These are phyloP conservation scores for Stemphylium beticola DNA, from an alignment of 2,329 filamentous ascomycete genomes.

Conservation along the genomic window DNA sequence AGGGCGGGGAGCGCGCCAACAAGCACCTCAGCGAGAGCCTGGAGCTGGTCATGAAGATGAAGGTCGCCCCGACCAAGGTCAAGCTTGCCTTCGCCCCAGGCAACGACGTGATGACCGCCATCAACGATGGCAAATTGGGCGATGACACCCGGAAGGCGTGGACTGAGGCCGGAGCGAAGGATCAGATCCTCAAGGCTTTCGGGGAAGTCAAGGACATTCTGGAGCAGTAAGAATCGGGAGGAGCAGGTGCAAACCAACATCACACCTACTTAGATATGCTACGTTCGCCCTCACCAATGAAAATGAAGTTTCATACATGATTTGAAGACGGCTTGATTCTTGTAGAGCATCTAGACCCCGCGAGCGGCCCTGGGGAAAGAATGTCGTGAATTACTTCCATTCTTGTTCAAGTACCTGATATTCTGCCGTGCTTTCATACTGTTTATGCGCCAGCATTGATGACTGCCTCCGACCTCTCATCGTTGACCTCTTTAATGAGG, in stretches of 20 bases:
- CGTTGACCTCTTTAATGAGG: background rate
- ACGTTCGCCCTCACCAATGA: background rate
- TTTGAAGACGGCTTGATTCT: background rate
- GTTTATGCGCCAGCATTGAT: background rate
- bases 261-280: slow-evolving; percentile 4
- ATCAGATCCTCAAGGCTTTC: slow-evolving; percentile 12
- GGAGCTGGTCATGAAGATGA: slow-evolving; percentile 14
- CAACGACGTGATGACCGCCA: slow-evolving; percentile 2
- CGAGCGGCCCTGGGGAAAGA: background rate
- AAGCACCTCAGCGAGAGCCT: slow-evolving; percentile 10
- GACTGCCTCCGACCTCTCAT: background rate
- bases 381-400: background rate
- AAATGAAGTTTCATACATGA: background rate
- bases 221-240: slow-evolving; percentile 1
- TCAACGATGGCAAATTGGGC: slow-evolving; percentile 8
- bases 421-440: background rate
- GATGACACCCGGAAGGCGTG: slow-evolving; percentile 10
- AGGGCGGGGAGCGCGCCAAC: slow-evolving; percentile 45
- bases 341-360: background rate
- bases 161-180: slow-evolving; percentile 8
- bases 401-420: background rate
- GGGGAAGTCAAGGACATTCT: slow-evolving; percentile 9
- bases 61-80: slow-evolving; percentile 12
- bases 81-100: slow-evolving; percentile 10
- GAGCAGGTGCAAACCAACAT: background rate